Conservation (phyloP, 805 yeast species). For the Kluyveromyces aestuarii region DNA sequence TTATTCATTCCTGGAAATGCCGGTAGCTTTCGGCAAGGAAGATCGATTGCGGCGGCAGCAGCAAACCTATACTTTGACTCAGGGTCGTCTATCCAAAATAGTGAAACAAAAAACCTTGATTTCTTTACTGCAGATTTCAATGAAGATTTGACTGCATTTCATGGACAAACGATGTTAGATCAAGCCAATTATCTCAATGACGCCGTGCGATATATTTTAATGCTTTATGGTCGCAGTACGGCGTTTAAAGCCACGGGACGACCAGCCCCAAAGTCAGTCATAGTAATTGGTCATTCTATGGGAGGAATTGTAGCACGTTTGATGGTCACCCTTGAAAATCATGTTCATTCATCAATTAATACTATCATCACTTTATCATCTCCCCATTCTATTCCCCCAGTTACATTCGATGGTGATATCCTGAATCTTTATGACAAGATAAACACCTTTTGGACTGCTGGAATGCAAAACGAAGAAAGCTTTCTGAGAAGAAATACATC, state of each 20-base stretch:
- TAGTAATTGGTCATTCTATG: constrained; percentile 89
- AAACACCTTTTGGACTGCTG: constrained; percentile 73
- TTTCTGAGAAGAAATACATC: constrained; percentile 41
- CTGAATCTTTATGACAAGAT: constrained; percentile 62
- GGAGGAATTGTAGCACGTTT: constrained; percentile 93
- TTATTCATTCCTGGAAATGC: constrained; percentile 97
- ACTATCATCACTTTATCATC: constrained; percentile 80
- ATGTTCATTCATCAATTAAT: constrained; percentile 60
- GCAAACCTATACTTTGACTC: constrained; percentile 43
- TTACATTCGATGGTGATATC: constrained; percentile 87
- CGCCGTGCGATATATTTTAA: constrained; percentile 68
- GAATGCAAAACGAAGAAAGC: constrained; percentile 31
- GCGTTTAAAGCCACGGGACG: constrained; percentile 5
- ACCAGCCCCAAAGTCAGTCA: constrained; percentile 54
- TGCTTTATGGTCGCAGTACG: constrained; percentile 40
- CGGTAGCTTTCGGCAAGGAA: constrained; percentile 81
- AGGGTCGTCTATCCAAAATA: constrained; percentile 15
- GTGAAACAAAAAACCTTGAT: constrained; percentile 46
- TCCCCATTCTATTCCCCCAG: constrained; percentile 89
- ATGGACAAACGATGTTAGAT: constrained; percentile 85
- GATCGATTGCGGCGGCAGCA: constrained; percentile 84
- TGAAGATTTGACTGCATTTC: constrained; percentile 93
- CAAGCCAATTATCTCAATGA: constrained; percentile 92
- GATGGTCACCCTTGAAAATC: constrained; percentile 72
- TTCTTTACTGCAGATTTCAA: constrained; percentile 90